Conservation (phyloP, 441 rosid species). For the Gossypium laxum region DNA sequence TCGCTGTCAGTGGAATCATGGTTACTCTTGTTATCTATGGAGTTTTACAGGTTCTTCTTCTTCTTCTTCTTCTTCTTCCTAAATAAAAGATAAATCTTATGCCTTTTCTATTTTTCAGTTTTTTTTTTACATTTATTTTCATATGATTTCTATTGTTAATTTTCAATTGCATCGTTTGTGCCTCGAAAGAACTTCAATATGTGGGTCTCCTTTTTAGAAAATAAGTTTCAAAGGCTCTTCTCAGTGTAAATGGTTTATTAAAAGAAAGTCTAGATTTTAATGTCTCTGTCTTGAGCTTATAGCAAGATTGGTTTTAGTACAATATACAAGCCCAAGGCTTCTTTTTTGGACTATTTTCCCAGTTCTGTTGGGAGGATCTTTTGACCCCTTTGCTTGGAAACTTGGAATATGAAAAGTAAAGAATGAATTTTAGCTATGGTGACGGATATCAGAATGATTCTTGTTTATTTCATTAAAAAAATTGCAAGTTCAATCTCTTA, state of each 20-base stretch:
- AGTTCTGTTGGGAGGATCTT: background rate
- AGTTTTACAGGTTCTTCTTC: conserved; percentile 52
- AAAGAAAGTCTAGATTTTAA: background rate
- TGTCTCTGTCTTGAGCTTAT: background rate
- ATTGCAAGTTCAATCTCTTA: background rate
- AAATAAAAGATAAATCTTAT: background rate
- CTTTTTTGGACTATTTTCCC: background rate
- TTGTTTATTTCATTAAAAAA: background rate
- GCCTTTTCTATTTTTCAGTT: background rate
- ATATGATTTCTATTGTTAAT: background rate
- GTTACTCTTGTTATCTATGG: conserved; percentile 86
- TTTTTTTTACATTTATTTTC: background rate
- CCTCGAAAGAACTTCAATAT: background rate
- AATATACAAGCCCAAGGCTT: background rate
- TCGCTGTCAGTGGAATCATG: conserved; percentile 82
- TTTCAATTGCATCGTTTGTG: background rate
- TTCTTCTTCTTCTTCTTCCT: background rate
- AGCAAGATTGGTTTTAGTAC: background rate
- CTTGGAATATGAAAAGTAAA: background rate
- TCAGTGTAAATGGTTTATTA: background rate
- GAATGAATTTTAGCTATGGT: background rate
- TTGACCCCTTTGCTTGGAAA: background rate
- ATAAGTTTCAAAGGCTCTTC: background rate
- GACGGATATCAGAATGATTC: background rate
- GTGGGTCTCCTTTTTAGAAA: background rate